Conservation (phyloP, 1,284 basidiomycete genomes). For the Cutaneotrichosporon daszewskae region DNA sequence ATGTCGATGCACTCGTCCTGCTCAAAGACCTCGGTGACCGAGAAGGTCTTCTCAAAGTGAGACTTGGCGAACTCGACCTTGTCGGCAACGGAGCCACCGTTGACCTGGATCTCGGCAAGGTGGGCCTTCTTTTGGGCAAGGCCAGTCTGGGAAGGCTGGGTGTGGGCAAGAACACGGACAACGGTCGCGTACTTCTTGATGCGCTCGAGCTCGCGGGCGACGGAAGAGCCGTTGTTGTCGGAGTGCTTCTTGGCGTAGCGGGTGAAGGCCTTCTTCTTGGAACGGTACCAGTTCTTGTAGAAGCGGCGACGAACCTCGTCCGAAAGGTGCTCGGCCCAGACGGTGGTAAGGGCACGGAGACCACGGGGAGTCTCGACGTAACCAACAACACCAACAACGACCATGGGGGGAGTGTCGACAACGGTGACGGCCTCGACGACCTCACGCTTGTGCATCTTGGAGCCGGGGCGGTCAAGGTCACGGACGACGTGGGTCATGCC, state of each 20-base stretch:
- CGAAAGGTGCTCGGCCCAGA: conserved; percentile 62
- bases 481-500: conserved; percentile 99
- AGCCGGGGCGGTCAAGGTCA: conserved; percentile 98
- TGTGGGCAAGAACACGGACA: conserved; percentile 98
- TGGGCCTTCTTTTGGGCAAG: conserved; percentile 99
- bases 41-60: conserved; percentile 95
- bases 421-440: conserved; percentile 97
- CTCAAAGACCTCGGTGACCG: conserved; percentile 82
- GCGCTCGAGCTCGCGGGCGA: conserved; percentile 94
- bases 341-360: conserved; percentile 72
- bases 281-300: conserved; percentile 99
- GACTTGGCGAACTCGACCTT: conserved; percentile 96
- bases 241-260: conserved; percentile 96
- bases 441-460: conserved; percentile 99
- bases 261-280: conserved; percentile 99
- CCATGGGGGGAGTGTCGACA: conserved; percentile 95
- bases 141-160: conserved; percentile 96
- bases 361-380: conserved; percentile 99
- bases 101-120: conserved; percentile 99
- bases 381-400: conserved; percentile 96
- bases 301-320: conserved; percentile 95
- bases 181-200: conserved; percentile 99
- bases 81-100: conserved; percentile 93
- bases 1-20: conserved; percentile 96
- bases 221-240: conserved; percentile 87